Conservation (phyloP, 163 green algal genomes). For the Scenedesmus sp. region DNA sequence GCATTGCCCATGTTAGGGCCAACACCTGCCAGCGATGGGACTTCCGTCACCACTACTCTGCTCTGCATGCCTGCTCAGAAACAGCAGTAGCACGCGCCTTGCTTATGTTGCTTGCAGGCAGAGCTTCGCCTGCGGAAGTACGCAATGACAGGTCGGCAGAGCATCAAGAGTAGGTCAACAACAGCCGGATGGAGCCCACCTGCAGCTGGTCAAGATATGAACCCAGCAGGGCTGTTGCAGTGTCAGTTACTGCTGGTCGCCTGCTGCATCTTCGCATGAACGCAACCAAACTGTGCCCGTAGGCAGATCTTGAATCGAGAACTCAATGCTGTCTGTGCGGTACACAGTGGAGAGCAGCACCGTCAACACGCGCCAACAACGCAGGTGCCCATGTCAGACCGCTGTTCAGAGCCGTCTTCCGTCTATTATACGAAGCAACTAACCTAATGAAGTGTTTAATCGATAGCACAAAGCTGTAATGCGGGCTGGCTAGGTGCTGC, state of each 20-base stretch:
- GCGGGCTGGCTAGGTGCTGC: background rate
- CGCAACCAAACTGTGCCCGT: background rate
- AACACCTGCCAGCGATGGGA: background rate
- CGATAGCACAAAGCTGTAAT: background rate
- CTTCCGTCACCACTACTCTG: background rate
- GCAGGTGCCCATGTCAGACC: background rate
- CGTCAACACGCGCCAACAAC: slow-evolving; percentile 9
- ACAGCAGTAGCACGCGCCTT: background rate
- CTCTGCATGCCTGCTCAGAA: background rate
- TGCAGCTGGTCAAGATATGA: background rate
- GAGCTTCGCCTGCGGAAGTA: background rate
- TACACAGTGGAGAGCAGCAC: background rate
- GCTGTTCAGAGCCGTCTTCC: background rate
- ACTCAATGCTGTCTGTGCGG: background rate
- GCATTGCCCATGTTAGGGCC: background rate
- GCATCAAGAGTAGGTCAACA: background rate
- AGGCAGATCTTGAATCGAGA: background rate
- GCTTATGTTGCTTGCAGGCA: background rate
- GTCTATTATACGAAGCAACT: background rate
- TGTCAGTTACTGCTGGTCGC: background rate
- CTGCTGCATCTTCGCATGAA: background rate
- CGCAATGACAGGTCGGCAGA: too few relatives aligned
- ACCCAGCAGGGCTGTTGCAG: slow-evolving; percentile 2
- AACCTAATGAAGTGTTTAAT: background rate
- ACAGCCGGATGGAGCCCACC: background rate